A percentile compares a stretch with the other conserved stretches of the same genome.
phyloP scores from a whole-genome alignment of 2,329 filamentous ascomycete genomes.

The Zasmidium cellare region DNA sequence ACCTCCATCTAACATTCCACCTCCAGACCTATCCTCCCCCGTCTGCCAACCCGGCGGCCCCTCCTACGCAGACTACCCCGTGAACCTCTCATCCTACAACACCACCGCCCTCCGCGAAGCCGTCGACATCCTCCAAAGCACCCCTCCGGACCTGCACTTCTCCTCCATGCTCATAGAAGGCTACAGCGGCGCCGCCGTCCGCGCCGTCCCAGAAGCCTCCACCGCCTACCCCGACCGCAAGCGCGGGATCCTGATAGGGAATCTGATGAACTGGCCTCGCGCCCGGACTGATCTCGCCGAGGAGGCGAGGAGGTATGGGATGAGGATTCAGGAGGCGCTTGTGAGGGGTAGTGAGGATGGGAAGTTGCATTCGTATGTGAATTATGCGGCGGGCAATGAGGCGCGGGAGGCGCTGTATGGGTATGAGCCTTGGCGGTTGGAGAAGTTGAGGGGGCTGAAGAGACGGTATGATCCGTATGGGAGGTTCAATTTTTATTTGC shows the following conservation, averaged over 20 bases:
- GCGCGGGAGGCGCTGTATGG: constrained; percentile 47
- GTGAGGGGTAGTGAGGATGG: background rate
- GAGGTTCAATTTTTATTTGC: background rate
- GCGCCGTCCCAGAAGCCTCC: background rate
- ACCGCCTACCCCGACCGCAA: background rate
- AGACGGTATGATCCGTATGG: constrained; percentile 48
- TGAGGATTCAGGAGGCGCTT: constrained; percentile 3
- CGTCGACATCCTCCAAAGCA: constrained; percentile 4
- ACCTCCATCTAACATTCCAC: background rate
- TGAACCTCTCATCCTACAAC: background rate
- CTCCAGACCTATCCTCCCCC: background rate
- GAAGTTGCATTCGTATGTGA: constrained; percentile 27
- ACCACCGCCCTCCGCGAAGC: background rate
- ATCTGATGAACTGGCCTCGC: background rate
- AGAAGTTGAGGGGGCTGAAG: constrained; percentile 50
- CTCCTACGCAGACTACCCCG: background rate
- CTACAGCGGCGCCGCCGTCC: constrained; percentile 5
- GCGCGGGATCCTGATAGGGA: background rate
- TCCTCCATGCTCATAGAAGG: constrained; percentile 5
- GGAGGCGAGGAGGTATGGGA: constrained; percentile 6
- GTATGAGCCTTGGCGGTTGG: constrained; percentile 50
- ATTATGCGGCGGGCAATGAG: constrained; percentile 52
- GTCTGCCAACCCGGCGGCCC: background rate
- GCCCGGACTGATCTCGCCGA: background rate
- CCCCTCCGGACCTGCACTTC: constrained; percentile 1